Percentiles rank a stretch among this genome's conserved stretches.
These are phyloP conservation scores for Epichloe gansuensis DNA, from an alignment of 2,329 filamentous ascomycete species.

Conservation along the genomic window DNA sequence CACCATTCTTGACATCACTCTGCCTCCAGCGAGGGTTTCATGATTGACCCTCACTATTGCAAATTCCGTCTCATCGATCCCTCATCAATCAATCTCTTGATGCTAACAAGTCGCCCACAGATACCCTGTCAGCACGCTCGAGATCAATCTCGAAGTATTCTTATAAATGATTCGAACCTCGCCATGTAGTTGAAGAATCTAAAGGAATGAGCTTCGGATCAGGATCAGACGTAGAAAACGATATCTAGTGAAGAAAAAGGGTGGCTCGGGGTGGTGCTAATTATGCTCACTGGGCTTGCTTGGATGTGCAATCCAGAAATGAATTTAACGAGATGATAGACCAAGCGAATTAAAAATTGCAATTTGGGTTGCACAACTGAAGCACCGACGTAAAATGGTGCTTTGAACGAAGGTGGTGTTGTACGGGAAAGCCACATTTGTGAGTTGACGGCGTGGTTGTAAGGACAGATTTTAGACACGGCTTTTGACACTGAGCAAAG, in stretches of 20 bases:
- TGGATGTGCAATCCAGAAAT: constrained; percentile 6
- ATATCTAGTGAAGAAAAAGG: too few species aligned
- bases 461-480: too few species aligned
- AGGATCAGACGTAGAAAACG: too few species aligned
- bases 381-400: too few species aligned
- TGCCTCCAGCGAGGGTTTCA: too few species aligned
- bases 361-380: too few species aligned
- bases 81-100: neutral
- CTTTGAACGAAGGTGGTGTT: too few species aligned
- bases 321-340: constrained; percentile 15
- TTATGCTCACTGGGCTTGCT: neutral
- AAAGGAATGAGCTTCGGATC: neutral
- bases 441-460: too few species aligned
- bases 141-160: constrained; percentile 91
- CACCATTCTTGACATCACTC: neutral
- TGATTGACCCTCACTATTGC: too few species aligned
- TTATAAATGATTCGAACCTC: constrained; percentile 37
- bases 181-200: neutral
- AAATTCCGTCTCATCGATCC: neutral
- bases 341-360: constrained; percentile 4
- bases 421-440: too few species aligned
- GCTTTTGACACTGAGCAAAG: too few species aligned
- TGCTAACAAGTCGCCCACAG: constrained; percentile 22
- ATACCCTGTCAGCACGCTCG: constrained; percentile 86
- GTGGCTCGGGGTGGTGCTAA: neutral